phyloP scores from a whole-genome alignment of 768 basidiomycete species.

The Suillus weaverae region DNA sequence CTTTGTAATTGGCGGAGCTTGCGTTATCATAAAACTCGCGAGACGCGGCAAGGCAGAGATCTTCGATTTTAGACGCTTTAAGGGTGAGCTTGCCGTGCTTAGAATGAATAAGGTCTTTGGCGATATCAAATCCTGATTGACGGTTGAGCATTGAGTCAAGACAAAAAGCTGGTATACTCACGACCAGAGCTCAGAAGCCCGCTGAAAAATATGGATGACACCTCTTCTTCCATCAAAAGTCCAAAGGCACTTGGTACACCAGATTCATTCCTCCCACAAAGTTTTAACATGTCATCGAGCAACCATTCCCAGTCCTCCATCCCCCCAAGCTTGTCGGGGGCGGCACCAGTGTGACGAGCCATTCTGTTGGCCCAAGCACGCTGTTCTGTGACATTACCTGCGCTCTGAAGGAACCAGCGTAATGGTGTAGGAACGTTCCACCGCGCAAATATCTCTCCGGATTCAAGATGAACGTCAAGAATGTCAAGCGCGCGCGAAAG shows the following conservation, averaged over 20 bases:
- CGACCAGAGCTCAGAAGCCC: conserved; percentile 86
- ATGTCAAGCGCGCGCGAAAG: conserved; percentile 86
- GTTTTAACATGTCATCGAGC: conserved; percentile 86
- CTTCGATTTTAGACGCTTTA: conserved; percentile 55
- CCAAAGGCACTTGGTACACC: conserved; percentile 79
- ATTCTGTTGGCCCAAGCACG: conserved; percentile 84
- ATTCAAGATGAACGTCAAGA: conserved; percentile 91
- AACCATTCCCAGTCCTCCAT: conserved; percentile 85
- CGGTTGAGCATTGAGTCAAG: conserved; percentile 9
- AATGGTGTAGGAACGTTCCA: conserved; percentile 85
- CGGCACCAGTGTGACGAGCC: conserved; percentile 66
- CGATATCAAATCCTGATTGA: conserved; percentile 61
- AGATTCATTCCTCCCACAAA: conserved; percentile 63
- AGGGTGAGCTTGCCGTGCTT: conserved; percentile 49
- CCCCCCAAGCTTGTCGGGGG: conserved; percentile 51
- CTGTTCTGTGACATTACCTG: conserved; percentile 65
- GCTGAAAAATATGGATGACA: conserved; percentile 79
- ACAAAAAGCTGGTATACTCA: conserved; percentile 46
- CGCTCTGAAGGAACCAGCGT: conserved; percentile 88
- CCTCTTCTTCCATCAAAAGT: conserved; percentile 64
- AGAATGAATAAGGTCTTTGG: conserved; percentile 58
- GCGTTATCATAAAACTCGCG: conserved; percentile 96
- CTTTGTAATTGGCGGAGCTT: conserved; percentile 85
- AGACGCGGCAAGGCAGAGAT: conserved; percentile 77
- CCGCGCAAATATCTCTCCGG: conserved; percentile 85